Conservation (phyloP, 2,329 filamentous ascomycete species). For the Fusarium torulosum region DNA sequence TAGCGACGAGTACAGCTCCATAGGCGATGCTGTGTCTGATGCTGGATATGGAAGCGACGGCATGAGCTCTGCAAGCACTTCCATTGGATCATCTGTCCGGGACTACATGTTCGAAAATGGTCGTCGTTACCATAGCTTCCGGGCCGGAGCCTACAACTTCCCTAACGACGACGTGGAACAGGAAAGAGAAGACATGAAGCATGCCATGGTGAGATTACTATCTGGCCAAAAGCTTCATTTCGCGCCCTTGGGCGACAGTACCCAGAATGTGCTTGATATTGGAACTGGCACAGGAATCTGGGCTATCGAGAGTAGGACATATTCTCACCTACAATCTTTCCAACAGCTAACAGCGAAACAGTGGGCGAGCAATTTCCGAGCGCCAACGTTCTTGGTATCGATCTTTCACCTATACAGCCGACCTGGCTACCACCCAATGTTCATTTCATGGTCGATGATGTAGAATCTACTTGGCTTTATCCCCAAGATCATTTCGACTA, state of each 20-base stretch:
- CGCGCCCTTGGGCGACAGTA: slow-evolving; percentile 62
- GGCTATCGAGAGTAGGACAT: slow-evolving; percentile 65
- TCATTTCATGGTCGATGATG: slow-evolving; percentile 68
- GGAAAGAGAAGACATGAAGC: slow-evolving; percentile 69
- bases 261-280: slow-evolving; percentile 67
- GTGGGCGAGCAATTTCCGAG: slow-evolving; percentile 62
- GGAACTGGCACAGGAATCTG: slow-evolving; percentile 71
- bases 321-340: neutral
- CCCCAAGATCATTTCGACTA: slow-evolving; percentile 69
- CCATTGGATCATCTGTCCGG: slow-evolving; percentile 57
- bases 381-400: slow-evolving; percentile 59
- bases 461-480: slow-evolving; percentile 68
- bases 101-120: slow-evolving; percentile 69
- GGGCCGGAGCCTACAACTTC: slow-evolving; percentile 67
- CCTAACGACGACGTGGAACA: slow-evolving; percentile 72
- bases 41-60: slow-evolving; percentile 56
- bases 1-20: slow-evolving; percentile 44
- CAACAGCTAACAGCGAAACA: slow-evolving; percentile 35
- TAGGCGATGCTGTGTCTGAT: slow-evolving; percentile 48
- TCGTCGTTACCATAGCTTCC: slow-evolving; percentile 68
- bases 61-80: slow-evolving; percentile 54
- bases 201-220: slow-evolving; percentile 63
- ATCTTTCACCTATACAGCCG: slow-evolving; percentile 64
- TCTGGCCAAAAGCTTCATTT: slow-evolving; percentile 64
- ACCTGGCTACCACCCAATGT: slow-evolving; percentile 68